Conservation (phyloP, 768 basidiomycete genomes). For the Fomitopsis serialis region DNA sequence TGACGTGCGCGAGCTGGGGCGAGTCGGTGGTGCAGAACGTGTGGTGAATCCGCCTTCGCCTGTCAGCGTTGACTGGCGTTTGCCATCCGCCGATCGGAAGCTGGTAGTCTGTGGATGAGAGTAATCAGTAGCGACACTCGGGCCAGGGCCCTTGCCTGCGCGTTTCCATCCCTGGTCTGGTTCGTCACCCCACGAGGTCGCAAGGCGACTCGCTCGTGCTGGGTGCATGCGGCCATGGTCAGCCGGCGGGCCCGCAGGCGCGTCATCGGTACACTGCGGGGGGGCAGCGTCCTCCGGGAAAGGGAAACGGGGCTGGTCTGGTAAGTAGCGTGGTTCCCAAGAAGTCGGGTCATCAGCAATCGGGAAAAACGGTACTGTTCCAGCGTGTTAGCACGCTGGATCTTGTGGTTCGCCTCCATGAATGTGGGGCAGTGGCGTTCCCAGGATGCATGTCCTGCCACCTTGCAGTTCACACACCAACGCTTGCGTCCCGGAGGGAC, state of each 20-base stretch:
- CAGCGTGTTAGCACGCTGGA: not conserved
- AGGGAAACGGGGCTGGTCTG: not conserved
- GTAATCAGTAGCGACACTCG: not conserved
- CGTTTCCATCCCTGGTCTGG: not conserved
- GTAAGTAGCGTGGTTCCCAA: slow-evolving; percentile 6
- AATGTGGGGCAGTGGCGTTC: slow-evolving; percentile 21
- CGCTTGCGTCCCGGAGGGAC: not conserved
- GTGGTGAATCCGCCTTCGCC: not conserved
- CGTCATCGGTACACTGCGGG: too few relatives aligned
- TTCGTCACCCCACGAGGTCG: too few relatives aligned
- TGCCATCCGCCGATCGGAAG: not conserved
- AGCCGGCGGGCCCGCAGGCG: too few relatives aligned
- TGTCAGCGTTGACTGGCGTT: not conserved
- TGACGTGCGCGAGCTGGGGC: not conserved
- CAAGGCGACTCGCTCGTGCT: too few relatives aligned
- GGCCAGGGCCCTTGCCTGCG: not conserved
- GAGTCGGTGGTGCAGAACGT: not conserved
- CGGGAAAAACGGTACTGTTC: slow-evolving; percentile 6
- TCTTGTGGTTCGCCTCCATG: not conserved
- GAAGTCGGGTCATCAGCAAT: slow-evolving; percentile 4
- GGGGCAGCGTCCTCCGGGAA: too few relatives aligned
- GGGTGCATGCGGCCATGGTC: too few relatives aligned
- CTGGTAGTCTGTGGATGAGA: not conserved
- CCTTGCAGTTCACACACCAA: slow-evolving; percentile 22
- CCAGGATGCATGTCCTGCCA: slow-evolving; percentile 23